Evolutionary conservation across 2,329 filamentous ascomycete genomes (phyloP), one percentile per base, ranked within the genome.

Genomic region (Epicoccum nigrum): DNA sequence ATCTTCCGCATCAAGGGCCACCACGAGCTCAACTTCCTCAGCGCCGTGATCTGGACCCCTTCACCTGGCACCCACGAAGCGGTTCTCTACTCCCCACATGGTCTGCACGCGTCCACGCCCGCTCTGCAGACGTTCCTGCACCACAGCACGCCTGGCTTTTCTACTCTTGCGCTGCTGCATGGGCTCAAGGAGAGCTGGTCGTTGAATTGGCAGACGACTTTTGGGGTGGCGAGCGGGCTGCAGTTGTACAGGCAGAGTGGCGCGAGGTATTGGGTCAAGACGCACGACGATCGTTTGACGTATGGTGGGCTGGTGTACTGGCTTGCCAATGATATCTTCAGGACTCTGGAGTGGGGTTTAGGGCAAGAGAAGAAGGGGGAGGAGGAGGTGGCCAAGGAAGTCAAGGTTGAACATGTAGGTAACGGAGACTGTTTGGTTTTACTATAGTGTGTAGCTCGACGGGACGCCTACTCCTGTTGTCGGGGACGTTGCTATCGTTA

Each of bases 1-100:
- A 2, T 52, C 1, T 55, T 55, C 34, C 51, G 55, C 19, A 34
- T 55, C 4, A 30, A 23, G 11, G 44, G 42, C 1, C 51, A 55
- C 30, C 43, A 47, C 31, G 39, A 44, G 9, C 51, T 58, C 19
- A 52, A 48, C 40, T 55, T 58, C 32, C 16, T 37, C 20, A 58
- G 31, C 13, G 44, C 32, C 1, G 25, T 55, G 15, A 28, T 54
- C 19, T 45, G 38, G 30, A 46, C 19, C 2, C n/a, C 25, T 4
- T n/a, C 6, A 0, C 41, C 40, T 3, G n/a, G 35, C 27, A 31
- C n/a, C 1, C 54, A 56, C 33, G 51, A 58, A 45, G 51, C 55
- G 2, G 16, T 55, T 2, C 19, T 58, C 1, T 49, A 49, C 32
- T 52, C 51, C 1, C 55, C 51, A 1, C 48, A 58, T 31, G 47